Conservation (phyloP, 192 early-diverging fungal genomes). For the Haplosporangium gracile region DNA sequence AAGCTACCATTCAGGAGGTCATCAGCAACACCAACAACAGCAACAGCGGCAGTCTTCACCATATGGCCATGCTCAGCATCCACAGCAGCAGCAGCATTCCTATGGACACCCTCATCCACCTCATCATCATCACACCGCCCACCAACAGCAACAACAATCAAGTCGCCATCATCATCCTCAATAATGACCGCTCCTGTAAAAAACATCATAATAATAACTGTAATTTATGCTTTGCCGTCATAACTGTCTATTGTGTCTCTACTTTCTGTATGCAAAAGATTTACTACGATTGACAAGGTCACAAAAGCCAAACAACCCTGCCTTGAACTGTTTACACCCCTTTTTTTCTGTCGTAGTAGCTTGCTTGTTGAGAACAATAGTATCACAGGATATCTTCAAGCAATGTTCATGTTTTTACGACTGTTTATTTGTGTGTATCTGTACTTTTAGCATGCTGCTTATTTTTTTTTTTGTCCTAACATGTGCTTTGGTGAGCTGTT, state of each 20-base stretch:
- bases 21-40: not conserved
- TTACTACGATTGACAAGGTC: too few species aligned
- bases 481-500: not conserved
- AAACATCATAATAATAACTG: not conserved
- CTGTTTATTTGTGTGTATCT: too few species aligned
- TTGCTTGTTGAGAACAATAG: too few species aligned
- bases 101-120: slow-evolving; percentile 20
- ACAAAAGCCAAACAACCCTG: too few species aligned
- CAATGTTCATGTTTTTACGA: too few species aligned
- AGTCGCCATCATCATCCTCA: slow-evolving; percentile 26
- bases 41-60: slow-evolving; percentile 2
- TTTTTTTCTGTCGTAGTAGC: too few species aligned
- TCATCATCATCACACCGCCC: not conserved
- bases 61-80: slow-evolving; percentile 28
- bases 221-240: not conserved
- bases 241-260: too few species aligned
- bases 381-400: too few species aligned
- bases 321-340: too few species aligned
- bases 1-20: slow-evolving; percentile 33
- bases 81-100: slow-evolving; percentile 7
- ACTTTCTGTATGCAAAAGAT: too few species aligned
- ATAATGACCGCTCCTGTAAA: slow-evolving; percentile 7
- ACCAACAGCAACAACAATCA: slow-evolving; percentile 1
- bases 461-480: not conserved
- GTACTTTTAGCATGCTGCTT: not conserved